Conservation (phyloP, 768 basidiomycete species). For the Rhodocollybia butyracea region DNA sequence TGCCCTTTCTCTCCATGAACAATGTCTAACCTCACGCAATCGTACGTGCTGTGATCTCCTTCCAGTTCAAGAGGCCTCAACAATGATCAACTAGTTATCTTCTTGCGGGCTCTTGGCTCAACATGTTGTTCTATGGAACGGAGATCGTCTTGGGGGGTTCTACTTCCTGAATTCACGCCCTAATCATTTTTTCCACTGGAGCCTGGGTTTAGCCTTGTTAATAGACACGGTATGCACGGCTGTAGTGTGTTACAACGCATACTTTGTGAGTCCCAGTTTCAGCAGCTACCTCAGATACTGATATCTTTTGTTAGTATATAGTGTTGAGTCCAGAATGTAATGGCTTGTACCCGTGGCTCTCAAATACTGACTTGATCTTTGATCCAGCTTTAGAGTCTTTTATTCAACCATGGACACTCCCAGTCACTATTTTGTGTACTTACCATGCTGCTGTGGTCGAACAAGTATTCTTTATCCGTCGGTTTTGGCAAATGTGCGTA, state of each 20-base stretch:
- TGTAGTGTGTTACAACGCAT: slow-evolving; percentile 3
- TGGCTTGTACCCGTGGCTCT: neutral
- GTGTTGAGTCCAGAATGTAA: neutral
- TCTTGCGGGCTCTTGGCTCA: slow-evolving; percentile 6
- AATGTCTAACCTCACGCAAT: slow-evolving; percentile 1
- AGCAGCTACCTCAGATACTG: neutral
- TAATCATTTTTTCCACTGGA: slow-evolving; percentile 1
- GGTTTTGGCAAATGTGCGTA: slow-evolving; percentile 4
- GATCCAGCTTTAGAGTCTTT: neutral
- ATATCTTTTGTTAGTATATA: neutral
- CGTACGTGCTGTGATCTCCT: neutral
- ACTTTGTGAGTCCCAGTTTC: neutral
- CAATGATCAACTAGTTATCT: neutral
- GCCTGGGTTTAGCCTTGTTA: neutral
- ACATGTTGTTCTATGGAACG: slow-evolving; percentile 2
- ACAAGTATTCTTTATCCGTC: slow-evolving; percentile 4
- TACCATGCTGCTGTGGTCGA: slow-evolving; percentile 5
- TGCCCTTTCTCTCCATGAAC: neutral
- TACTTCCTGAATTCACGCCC: slow-evolving; percentile 1
- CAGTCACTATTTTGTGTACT: neutral
- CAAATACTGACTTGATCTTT: neutral
- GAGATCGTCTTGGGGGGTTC: slow-evolving; percentile 1
- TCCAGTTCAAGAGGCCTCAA: neutral
- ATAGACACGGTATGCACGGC: slow-evolving; percentile 2
- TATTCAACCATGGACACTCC: neutral